phyloP scores from a whole-genome alignment of 495 filamentous ascomycete genomes.

The Cairneyella variabilis region DNA sequence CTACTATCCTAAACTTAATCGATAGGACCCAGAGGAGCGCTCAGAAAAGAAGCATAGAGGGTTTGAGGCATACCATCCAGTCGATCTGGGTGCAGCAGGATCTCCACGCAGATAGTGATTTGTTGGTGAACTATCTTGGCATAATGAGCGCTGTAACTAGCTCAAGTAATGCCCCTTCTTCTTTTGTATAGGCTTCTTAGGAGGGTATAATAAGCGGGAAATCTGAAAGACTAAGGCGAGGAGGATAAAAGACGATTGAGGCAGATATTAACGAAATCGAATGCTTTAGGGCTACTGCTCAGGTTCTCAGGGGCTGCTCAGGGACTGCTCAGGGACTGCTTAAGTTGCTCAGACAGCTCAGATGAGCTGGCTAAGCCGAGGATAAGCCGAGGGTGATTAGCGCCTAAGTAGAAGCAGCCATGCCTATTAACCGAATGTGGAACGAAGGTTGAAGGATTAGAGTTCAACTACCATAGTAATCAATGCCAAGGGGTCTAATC shows the following conservation, averaged over 20 bases:
- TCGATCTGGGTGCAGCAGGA: slow-evolving; percentile 27
- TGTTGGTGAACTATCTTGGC: slow-evolving; percentile 16
- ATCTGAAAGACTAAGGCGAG: slow-evolving; percentile 5
- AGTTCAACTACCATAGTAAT: no score
- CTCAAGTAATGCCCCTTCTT: slow-evolving; percentile 7
- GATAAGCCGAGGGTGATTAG: no score
- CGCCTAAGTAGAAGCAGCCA: no score
- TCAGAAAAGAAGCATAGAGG: slow-evolving; percentile 13
- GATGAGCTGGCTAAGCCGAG: no score
- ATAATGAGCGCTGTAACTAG: slow-evolving; percentile 15
- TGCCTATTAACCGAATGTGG: no score
- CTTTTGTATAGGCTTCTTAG: slow-evolving; percentile 5
- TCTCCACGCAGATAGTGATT: slow-evolving; percentile 22
- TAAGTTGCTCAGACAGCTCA: no score
- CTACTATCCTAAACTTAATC: slow-evolving; percentile 22
- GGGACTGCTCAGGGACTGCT: no score
- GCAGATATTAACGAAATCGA: slow-evolving; percentile 5
- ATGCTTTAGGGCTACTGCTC: no score
- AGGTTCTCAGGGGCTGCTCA: no score
- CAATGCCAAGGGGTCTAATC: no score
- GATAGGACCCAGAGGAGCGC: slow-evolving; percentile 17
- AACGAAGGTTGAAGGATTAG: no score
- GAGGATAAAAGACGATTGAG: slow-evolving; percentile 5
- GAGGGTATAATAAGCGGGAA: slow-evolving; percentile 3
- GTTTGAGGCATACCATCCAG: slow-evolving; percentile 16